Conservation (phyloP, 352 stramenopile species). For the Pythium apleroticum region DNA sequence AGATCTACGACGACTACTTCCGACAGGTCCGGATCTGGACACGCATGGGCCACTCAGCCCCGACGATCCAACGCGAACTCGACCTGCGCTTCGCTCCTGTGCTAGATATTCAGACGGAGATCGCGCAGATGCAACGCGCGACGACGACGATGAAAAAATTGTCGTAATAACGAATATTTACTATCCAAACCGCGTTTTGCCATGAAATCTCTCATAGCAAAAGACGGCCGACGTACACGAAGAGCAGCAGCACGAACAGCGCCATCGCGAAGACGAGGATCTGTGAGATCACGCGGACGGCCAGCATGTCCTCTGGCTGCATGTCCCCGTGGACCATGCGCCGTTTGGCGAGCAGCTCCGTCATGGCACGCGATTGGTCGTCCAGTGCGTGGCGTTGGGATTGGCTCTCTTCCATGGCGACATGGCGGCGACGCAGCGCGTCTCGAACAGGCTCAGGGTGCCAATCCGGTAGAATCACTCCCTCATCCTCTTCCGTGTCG, state of each 20-base stretch:
- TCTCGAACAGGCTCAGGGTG: constrained; percentile 47
- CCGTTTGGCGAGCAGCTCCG: constrained; percentile 44
- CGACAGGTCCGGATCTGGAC: constrained; percentile 71
- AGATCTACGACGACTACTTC: constrained; percentile 76
- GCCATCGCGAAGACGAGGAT: constrained; percentile 46
- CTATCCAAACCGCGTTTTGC: neutral
- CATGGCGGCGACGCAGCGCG: constrained; percentile 54
- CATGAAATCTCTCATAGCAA: constrained; percentile 25
- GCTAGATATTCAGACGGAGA: constrained; percentile 38
- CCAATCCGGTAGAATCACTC: constrained; percentile 61
- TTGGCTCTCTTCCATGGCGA: constrained; percentile 28
- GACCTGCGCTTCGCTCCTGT: constrained; percentile 52
- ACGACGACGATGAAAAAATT: constrained; percentile 35
- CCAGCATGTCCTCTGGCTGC: constrained; percentile 39
- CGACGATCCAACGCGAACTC: constrained; percentile 52
- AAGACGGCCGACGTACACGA: constrained; percentile 30
- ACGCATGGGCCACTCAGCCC: constrained; percentile 56
- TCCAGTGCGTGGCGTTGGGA: constrained; percentile 43
- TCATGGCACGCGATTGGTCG: constrained; percentile 51
- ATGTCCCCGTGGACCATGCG: constrained; percentile 41
- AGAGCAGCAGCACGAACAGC: constrained; percentile 37
- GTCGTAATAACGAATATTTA: constrained; percentile 2
- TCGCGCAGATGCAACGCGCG: constrained; percentile 25
- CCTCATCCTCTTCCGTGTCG: constrained; percentile 17
- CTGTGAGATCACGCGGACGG: constrained; percentile 45